These are phyloP conservation scores for Larix sibirica DNA, from an alignment of 83 land plant species.

Conservation along the genomic window DNA sequence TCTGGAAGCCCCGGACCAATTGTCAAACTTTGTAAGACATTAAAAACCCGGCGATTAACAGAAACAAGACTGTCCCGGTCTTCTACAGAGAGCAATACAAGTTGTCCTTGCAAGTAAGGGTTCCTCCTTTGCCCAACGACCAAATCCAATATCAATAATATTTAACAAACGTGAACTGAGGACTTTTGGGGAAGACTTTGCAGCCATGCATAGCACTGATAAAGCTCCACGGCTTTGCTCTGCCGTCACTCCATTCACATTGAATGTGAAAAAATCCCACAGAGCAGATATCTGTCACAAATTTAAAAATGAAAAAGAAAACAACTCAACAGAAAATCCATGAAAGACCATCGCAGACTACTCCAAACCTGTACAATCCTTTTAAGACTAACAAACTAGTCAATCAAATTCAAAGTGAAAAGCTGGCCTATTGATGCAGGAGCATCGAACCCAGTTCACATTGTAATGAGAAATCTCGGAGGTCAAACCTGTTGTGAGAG, in stretches of 20 bases:
- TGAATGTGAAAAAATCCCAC: conserved; percentile 98
- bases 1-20: conserved; percentile 74
- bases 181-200: conserved; percentile 68
- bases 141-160: conserved; percentile 97
- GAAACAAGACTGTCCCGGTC: conserved; percentile 63
- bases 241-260: conserved; percentile 79
- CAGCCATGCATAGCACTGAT: conserved; percentile 89
- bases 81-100: conserved; percentile 74
- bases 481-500: too few species aligned
- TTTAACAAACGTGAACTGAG: conserved; percentile 80
- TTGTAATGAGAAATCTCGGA: too few species aligned
- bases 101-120: conserved; percentile 92
- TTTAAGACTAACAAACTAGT: not conserved
- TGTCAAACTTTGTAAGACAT: conserved; percentile 63
- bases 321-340: not conserved
- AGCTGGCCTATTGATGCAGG: too few species aligned
- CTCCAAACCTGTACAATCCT: not conserved
- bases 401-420: not conserved
- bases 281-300: conserved; percentile 81
- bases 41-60: conserved; percentile 66
- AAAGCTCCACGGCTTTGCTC: conserved; percentile 96
- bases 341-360: not conserved
- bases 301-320: not conserved
- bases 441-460: too few species aligned
- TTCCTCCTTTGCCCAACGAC: conserved; percentile 93